Evolutionary conservation across 306 rosid species (phyloP), one percentile per base, ranked within the genome.

Genomic region (Trifolium subterraneum): DNA sequence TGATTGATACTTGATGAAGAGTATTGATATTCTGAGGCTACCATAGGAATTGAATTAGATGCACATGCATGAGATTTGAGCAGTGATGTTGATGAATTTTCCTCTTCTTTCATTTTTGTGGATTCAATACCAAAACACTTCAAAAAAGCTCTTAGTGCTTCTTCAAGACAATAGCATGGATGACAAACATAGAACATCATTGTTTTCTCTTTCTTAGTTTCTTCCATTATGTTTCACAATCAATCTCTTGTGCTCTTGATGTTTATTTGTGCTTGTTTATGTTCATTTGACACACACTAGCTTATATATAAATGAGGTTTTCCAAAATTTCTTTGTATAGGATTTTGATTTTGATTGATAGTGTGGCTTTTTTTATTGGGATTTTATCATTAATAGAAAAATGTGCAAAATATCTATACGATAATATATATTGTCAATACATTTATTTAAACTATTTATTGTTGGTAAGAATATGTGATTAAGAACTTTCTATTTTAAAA

Each of bases 51-150:
- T 19, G 60, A 9, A 11, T 56, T n/a, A 29, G 65, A 60, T 27
- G 65, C 0, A 60, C 65, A 29, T 29, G 65, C 65, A 60, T 27
- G 20, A 60, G 16, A 5, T 60, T 60, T 60, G 20, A 60, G 65
- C 3, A 60, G 6, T 60, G 64, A 27, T 14, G 64, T 59, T 27
- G 64, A 58, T 58, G 41, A 60, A 11, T 60, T 31, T 60, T 60
- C 65, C 7, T 29, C 65, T 60, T 60, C 22, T 29, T 29, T 60
- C 5, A 6, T 58, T 29, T 60, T 12, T 14, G 65, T 60, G 6
- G 65, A 60, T 19, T 60, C 65, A 60, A 60, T 27, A 29, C 65
- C 65, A 2, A 60, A 60, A 60, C 65, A 60, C 38, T 31, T 60
- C 12, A 60, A 60, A 1, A 60, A 60, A 60, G 20, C 29, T 11